A percentile compares a stretch with the other conserved stretches of the same genome.
Evolutionary conservation across 805 yeast genomes (phyloP).

Genomic region (Alloascoidea hylecoeti): DNA sequence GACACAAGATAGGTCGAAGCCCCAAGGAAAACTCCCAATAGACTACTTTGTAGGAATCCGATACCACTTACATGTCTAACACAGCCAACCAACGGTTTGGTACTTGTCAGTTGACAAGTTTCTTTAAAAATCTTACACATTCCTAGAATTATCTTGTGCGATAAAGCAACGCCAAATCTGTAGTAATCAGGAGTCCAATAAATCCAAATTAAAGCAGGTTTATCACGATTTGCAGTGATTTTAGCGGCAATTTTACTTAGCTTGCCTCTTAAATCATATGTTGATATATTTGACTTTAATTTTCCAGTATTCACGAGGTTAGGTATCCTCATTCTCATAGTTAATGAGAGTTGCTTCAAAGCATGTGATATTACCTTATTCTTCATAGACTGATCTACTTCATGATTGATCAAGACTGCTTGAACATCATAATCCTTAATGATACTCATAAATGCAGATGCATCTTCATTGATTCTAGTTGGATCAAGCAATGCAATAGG

Average conservation of each 20-base stretch:
- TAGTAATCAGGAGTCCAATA: constrained; percentile 62
- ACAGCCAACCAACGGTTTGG: constrained; percentile 68
- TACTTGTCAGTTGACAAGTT: constrained; percentile 70
- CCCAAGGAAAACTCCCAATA: constrained; percentile 79
- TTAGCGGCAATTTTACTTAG: constrained; percentile 7
- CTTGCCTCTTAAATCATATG: constrained; percentile 7
- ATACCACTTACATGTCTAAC: constrained; percentile 74
- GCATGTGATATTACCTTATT: constrained; percentile 49
- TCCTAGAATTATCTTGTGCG: constrained; percentile 53
- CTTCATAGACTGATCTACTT: constrained; percentile 55
- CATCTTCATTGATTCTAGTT: constrained; percentile 57
- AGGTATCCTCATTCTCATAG: constrained; percentile 23
- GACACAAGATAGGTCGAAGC: constrained; percentile 72
- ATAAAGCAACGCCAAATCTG: constrained; percentile 37
- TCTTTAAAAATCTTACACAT: constrained; percentile 85
- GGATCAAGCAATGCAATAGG: constrained; percentile 64
- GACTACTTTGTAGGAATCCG: constrained; percentile 78
- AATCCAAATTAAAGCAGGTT: constrained; percentile 49
- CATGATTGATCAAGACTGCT: constrained; percentile 66
- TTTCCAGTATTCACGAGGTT: constrained; percentile 57
- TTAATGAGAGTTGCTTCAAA: constrained; percentile 27
- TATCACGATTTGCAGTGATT: constrained; percentile 20
- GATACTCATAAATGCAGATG: constrained; percentile 47
- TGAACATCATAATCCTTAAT: constrained; percentile 58
- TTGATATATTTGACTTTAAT: constrained; percentile 16